phyloP scores from a whole-genome alignment of 2,329 filamentous ascomycete genomes.

The Colletotrichum sansevieriae region DNA sequence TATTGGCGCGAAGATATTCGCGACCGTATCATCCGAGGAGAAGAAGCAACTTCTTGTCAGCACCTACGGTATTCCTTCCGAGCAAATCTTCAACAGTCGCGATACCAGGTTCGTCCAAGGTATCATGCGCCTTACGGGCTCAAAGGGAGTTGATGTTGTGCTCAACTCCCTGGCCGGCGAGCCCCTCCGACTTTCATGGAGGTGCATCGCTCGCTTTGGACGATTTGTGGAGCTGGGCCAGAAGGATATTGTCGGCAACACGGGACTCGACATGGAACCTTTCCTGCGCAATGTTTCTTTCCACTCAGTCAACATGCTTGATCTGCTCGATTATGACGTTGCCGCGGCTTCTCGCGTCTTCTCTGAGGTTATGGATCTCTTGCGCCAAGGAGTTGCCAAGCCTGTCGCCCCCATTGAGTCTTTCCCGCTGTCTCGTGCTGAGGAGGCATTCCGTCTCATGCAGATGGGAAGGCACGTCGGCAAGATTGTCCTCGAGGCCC shows the following conservation, averaged over 20 bases:
- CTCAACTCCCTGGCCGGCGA: slow-evolving; percentile 52
- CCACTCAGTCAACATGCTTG: neutral
- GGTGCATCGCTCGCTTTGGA: slow-evolving; percentile 40
- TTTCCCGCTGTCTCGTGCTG: neutral
- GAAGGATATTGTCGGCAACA: slow-evolving; percentile 47
- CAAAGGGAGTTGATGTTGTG: slow-evolving; percentile 47
- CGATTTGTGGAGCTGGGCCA: slow-evolving; percentile 51
- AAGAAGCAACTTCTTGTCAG: slow-evolving; percentile 43
- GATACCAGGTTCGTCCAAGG: slow-evolving; percentile 45
- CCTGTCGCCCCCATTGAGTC: neutral
- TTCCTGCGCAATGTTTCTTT: neutral
- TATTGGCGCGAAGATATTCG: slow-evolving; percentile 41
- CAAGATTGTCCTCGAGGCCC: slow-evolving; percentile 56
- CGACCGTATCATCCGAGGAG: slow-evolving; percentile 47
- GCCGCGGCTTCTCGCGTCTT: slow-evolving; percentile 46
- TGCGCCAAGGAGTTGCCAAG: neutral
- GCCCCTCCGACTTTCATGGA: slow-evolving; percentile 2
- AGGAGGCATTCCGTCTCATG: slow-evolving; percentile 58
- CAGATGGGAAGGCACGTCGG: slow-evolving; percentile 59
- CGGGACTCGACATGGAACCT: slow-evolving; percentile 43
- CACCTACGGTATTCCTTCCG: neutral
- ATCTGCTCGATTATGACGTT: slow-evolving; percentile 46
- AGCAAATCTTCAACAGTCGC: slow-evolving; percentile 33
- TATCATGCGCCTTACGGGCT: slow-evolving; percentile 43
- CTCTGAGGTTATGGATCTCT: slow-evolving; percentile 45